Evolutionary conservation across 2,329 filamentous ascomycete genomes (phyloP).

Genomic region (Gliomastix tumulicola): DNA sequence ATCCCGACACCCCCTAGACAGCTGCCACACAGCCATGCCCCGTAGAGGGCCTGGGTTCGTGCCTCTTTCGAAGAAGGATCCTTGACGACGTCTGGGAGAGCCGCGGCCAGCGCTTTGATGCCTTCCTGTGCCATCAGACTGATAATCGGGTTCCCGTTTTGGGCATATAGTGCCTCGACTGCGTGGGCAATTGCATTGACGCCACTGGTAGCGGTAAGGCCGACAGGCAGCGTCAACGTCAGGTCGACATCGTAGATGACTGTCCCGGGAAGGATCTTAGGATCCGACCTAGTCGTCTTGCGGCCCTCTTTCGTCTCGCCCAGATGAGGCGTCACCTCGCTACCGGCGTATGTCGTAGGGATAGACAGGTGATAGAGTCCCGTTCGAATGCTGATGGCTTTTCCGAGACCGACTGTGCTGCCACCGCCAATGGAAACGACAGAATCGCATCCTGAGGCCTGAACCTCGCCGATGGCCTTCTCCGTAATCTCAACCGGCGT

Average conservation of each 20-base stretch:
- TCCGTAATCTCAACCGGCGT: constrained; percentile 51
- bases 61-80: constrained; percentile 35
- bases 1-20: constrained; percentile 54
- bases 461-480: constrained; percentile 40
- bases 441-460: constrained; percentile 38
- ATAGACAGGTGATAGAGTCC: constrained; percentile 47
- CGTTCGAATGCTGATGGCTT: constrained; percentile 46
- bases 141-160: constrained; percentile 54
- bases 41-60: constrained; percentile 43
- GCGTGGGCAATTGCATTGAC: constrained; percentile 56
- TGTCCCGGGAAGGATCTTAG: constrained; percentile 50
- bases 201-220: constrained; percentile 49
- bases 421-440: constrained; percentile 56
- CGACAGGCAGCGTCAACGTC: constrained; percentile 48
- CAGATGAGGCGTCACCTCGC: constrained; percentile 59
- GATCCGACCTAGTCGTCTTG: constrained; percentile 51
- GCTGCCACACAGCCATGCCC: constrained; percentile 57
- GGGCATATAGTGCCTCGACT: constrained; percentile 57
- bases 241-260: constrained; percentile 61
- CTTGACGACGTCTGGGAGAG: constrained; percentile 44
- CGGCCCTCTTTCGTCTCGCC: constrained; percentile 52
- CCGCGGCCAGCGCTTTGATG: constrained; percentile 40
- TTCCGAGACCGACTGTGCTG: constrained; percentile 52
- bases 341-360: constrained; percentile 55
- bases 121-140: constrained; percentile 51